Base-by-base conservation (phyloP, 305 asterid species). In the Rubia peregrina region DNA sequence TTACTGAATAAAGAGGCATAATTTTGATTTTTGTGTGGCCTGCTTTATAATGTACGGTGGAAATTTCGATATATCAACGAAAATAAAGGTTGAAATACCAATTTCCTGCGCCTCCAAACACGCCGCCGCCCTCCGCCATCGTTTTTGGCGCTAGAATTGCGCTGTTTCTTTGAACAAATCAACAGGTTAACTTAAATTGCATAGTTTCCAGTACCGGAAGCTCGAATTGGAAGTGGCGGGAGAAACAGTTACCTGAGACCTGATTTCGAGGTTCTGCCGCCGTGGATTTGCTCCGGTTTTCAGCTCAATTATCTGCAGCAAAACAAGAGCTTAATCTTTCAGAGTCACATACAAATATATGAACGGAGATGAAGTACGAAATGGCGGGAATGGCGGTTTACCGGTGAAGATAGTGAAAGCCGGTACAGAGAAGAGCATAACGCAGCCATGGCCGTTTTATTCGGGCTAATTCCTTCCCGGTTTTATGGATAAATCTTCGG, bases 51-150 rank as follows among this genome's bases (percentile, higher is more conserved):
- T 26, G 65, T 61, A 30, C 4, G 3, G 49, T 0, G 16, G 17
- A 16, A 55, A 30, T 7, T 10, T 19, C 65, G 11, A 10, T 14
- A 26, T 5, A 17, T 10, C 60, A 42, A 46, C 4, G 17, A 71
- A 48, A 8, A 8, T 22, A 57, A 33, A 59, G 36, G 43, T 55
- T 16, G 21, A n/a, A 64, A 57, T 85, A 94, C 96, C 97, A 89
- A 83, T 80, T 88, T 87, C 71, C 96, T 85, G 68, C 97, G 83
- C 88, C 97, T 88, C 97, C 96, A 91, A n/a, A 89, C 83, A 46
- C 76, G 71, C 79, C 96, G 83, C 72, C 75, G 61, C 75, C 89
- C 87, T 62, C 85, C 78, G 46, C 85, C 89, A 42, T 87, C 81
- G 65, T 79, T 73, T 51, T 81, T 71, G 17, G 85, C 77, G 81